Conservation (phyloP, 768 basidiomycete genomes). For the Mycena galopus region DNA sequence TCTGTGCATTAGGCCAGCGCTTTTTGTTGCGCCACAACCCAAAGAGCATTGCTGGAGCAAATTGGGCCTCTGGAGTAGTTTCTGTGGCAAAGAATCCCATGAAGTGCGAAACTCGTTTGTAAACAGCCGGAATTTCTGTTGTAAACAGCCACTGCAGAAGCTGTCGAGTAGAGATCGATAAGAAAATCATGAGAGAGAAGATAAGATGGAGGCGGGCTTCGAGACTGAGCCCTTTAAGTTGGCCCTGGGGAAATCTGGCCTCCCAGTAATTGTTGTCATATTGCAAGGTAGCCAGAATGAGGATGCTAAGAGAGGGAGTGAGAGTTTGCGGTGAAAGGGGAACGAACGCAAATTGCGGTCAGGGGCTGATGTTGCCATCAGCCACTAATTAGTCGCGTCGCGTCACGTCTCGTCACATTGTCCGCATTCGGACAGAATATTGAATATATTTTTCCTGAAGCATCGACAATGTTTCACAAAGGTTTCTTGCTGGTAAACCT, state of each 20-base stretch:
- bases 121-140: not conserved
- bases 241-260: not conserved
- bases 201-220: not conserved
- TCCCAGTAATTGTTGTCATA: not conserved
- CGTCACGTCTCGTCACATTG: not conserved
- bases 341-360: not conserved
- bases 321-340: not conserved
- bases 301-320: not conserved
- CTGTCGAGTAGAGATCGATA: not conserved
- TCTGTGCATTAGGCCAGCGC: conserved; percentile 8
- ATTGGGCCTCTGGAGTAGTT: not conserved
- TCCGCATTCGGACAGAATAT: not conserved
- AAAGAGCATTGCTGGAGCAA: not conserved
- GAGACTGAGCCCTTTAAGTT: not conserved
- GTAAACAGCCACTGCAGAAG: not conserved
- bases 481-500: not conserved
- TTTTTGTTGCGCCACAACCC: not conserved
- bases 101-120: not conserved
- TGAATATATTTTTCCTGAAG: not conserved
- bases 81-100: not conserved
- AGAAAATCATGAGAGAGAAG: not conserved
- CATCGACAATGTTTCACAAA: not conserved
- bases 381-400: not conserved
- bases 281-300: not conserved
- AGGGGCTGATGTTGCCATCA: not conserved